A percentile compares a stretch with the other conserved stretches of the same genome.
phyloP scores from a whole-genome alignment of 495 filamentous ascomycete genomes.

The Mycothermus thermophilus region DNA sequence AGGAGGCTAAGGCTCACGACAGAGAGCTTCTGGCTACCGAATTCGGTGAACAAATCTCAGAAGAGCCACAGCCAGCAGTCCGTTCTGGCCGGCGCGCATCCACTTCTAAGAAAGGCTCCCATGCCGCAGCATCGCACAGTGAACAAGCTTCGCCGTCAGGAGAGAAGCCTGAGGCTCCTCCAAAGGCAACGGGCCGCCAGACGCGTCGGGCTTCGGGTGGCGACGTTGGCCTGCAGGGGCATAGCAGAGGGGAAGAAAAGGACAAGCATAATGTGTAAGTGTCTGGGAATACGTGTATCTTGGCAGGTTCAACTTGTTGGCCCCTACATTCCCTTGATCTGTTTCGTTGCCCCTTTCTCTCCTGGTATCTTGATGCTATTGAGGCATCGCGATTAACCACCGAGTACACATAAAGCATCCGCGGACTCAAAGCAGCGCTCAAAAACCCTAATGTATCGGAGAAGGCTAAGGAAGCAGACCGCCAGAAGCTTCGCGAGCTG shows the following conservation, averaged over 20 bases:
- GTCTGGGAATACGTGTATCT: background rate
- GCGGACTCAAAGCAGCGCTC: conserved; percentile 12
- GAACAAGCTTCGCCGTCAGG: no score
- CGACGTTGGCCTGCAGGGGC: background rate
- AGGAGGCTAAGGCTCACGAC: conserved; percentile 33
- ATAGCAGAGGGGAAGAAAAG: conserved; percentile 10
- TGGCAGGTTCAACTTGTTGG: no score
- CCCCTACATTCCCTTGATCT: no score
- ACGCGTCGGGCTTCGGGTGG: conserved; percentile 7
- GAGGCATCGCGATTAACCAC: no score
- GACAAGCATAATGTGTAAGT: conserved; percentile 14
- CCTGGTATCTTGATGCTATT: no score
- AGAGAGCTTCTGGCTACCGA: conserved; percentile 10
- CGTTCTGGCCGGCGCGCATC: background rate
- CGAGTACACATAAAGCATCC: no score
- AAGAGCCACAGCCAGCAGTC: background rate
- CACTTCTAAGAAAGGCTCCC: conserved; percentile 2
- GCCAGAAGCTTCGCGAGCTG: conserved; percentile 16
- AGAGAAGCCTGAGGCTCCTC: no score
- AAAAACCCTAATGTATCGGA: conserved; percentile 14
- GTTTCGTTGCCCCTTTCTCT: no score
- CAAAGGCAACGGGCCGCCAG: conserved; percentile 2
- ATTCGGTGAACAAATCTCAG: conserved; percentile 6
- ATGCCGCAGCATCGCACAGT: background rate
- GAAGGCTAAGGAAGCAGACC: conserved; percentile 19